Conservation (phyloP, 768 basidiomycete species). For the Russula dissimulans region DNA sequence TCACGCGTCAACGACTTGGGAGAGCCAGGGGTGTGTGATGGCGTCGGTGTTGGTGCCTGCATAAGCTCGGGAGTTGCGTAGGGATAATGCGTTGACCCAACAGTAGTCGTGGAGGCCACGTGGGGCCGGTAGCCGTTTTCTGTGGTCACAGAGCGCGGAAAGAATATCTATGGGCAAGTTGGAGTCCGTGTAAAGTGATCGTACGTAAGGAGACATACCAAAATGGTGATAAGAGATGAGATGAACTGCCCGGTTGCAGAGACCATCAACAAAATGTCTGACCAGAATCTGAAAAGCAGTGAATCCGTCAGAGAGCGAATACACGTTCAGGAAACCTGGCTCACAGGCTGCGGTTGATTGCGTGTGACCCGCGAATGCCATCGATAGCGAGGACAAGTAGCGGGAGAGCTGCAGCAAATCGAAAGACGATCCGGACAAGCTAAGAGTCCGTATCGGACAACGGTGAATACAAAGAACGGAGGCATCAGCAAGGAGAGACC, state of each 20-base stretch:
- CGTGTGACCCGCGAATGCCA: slow-evolving; percentile 42
- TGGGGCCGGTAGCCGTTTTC: slow-evolving; percentile 55
- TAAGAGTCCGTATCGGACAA: slow-evolving; percentile 23
- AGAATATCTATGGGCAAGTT: slow-evolving; percentile 47
- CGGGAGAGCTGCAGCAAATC: slow-evolving; percentile 65
- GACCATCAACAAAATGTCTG: slow-evolving; percentile 63
- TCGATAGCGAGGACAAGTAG: slow-evolving; percentile 60
- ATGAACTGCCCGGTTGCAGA: slow-evolving; percentile 69
- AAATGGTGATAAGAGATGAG: slow-evolving; percentile 71
- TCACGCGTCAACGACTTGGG: background rate
- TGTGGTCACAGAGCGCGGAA: slow-evolving; percentile 60
- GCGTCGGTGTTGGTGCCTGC: background rate
- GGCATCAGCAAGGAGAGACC: slow-evolving; percentile 22
- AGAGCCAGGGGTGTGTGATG: background rate
- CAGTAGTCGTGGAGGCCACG: slow-evolving; percentile 16
- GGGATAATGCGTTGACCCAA: slow-evolving; percentile 12
- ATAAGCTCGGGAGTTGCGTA: slow-evolving; percentile 1
- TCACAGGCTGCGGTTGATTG: slow-evolving; percentile 47
- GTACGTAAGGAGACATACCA: slow-evolving; percentile 39
- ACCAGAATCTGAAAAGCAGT: slow-evolving; percentile 1
- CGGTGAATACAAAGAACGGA: background rate
- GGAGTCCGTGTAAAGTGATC: background rate
- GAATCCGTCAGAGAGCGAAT: background rate
- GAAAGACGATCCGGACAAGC: slow-evolving; percentile 64
- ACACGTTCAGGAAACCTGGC: slow-evolving; percentile 24